Evolutionary conservation across 495 filamentous ascomycete species (phyloP).

Genomic region (Neurospora sp.): DNA sequence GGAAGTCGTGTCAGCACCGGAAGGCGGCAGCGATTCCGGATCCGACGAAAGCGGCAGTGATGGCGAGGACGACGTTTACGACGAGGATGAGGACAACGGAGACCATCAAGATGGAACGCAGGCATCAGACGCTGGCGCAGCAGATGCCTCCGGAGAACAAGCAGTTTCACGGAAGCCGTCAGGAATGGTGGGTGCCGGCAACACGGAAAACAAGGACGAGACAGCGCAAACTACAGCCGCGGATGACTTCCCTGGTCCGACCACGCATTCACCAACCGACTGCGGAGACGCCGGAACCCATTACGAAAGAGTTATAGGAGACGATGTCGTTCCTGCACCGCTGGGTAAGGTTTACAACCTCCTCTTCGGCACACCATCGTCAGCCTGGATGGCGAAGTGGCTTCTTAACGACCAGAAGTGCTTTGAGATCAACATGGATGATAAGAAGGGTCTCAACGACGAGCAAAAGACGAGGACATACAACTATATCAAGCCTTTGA

Average conservation of each 20-base stretch:
- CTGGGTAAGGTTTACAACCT: slow-evolving; percentile 86
- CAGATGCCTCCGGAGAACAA: slow-evolving; percentile 53
- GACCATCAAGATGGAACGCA: slow-evolving; percentile 50
- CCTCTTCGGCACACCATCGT: slow-evolving; percentile 72
- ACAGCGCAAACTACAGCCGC: slow-evolving; percentile 39
- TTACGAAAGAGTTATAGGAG: slow-evolving; percentile 74
- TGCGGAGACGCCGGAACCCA: slow-evolving; percentile 68
- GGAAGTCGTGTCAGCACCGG: slow-evolving; percentile 24
- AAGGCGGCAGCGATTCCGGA: slow-evolving; percentile 33
- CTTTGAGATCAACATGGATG: slow-evolving; percentile 74
- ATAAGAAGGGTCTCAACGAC: slow-evolving; percentile 62
- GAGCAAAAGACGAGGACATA: slow-evolving; percentile 66
- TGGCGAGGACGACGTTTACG: slow-evolving; percentile 62
- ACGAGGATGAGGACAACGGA: slow-evolving; percentile 65
- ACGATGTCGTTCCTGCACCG: slow-evolving; percentile 79
- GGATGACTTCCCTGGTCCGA: slow-evolving; percentile 78
- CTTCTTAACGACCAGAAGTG: slow-evolving; percentile 81
- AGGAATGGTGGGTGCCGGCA: slow-evolving; percentile 36
- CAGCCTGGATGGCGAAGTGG: slow-evolving; percentile 74
- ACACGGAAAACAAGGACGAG: slow-evolving; percentile 47
- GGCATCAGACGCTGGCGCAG: slow-evolving; percentile 46
- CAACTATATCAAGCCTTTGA: slow-evolving; percentile 86
- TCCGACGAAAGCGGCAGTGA: slow-evolving; percentile 56
- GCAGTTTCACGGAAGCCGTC: slow-evolving; percentile 57
- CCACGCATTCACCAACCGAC: slow-evolving; percentile 71